phyloP scores from a whole-genome alignment of 768 basidiomycete genomes.

The Xerocomus potaroensis region DNA sequence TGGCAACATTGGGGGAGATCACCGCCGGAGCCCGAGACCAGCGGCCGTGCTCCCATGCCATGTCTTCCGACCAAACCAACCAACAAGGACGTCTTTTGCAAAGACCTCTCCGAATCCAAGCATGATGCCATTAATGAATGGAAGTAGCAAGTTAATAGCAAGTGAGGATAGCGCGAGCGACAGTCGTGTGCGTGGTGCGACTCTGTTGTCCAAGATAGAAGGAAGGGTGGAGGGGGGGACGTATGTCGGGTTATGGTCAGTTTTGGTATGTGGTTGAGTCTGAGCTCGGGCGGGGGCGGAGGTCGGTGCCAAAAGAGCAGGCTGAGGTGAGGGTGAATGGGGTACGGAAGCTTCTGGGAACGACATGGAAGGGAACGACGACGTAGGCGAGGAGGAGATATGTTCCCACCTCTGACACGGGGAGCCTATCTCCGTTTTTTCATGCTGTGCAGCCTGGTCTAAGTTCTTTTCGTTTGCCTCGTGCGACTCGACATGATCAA shows the following conservation, averaged over 20 bases:
- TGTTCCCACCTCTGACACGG: conserved; percentile 70
- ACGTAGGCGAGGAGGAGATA: conserved; percentile 51
- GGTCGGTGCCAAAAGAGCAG: conserved; percentile 16
- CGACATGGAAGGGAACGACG: conserved; percentile 77
- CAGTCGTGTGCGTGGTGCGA: conserved; percentile 63
- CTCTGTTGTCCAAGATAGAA: conserved; percentile 63
- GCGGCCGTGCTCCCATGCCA: conserved; percentile 23
- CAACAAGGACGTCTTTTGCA: conserved; percentile 69
- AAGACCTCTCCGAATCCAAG: conserved; percentile 95
- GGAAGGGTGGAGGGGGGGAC: conserved; percentile 49
- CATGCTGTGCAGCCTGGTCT: conserved; percentile 1
- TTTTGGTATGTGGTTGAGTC: conserved; percentile 17
- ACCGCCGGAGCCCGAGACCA: conserved; percentile 23
- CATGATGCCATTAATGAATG: conserved; percentile 94
- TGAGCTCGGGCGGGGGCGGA: conserved; percentile 4
- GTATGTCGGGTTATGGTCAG: conserved; percentile 26
- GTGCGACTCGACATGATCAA: conserved; percentile 12
- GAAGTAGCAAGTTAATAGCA: conserved; percentile 80
- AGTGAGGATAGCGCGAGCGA: conserved; percentile 68
- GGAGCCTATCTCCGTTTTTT: conserved; percentile 18
- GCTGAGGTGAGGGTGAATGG: conserved; percentile 38
- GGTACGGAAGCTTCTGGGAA: conserved; percentile 62
- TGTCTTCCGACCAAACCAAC: conserved; percentile 43
- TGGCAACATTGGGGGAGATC: background rate
- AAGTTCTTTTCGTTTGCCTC: conserved; percentile 29